phyloP scores from a whole-genome alignment of 371 early-diverging fungal genomes.

The Dinochytrium kinnereticum region DNA sequence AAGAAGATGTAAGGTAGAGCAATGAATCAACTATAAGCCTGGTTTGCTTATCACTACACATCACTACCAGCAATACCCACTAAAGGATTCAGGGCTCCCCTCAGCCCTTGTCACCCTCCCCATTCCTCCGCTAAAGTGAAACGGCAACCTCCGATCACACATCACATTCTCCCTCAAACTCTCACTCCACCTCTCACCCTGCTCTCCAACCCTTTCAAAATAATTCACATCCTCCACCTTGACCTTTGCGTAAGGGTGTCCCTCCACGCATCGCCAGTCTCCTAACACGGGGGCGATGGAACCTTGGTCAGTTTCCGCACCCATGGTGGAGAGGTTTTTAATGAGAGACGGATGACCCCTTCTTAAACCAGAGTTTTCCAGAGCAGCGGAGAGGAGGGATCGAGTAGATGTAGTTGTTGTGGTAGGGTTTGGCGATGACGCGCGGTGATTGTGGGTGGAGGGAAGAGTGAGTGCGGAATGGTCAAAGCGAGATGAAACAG shows the following conservation, averaged over 20 bases:
- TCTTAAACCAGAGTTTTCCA: background rate
- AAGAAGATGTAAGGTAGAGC: too few relatives aligned
- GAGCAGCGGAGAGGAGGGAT: background rate
- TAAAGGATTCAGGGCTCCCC: constrained; percentile 1
- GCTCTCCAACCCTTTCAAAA: background rate
- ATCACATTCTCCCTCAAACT: constrained; percentile 4
- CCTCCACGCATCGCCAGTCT: background rate
- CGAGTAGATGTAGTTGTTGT: background rate
- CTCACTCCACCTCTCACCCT: background rate
- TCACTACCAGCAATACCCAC: background rate
- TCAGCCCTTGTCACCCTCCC: constrained; percentile 11
- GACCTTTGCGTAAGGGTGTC: background rate
- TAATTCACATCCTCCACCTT: background rate
- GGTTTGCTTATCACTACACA: too few relatives aligned
- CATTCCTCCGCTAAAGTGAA: background rate
- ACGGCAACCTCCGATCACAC: background rate
- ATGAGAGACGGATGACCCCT: background rate
- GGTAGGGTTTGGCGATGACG: background rate
- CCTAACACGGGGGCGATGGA: background rate
- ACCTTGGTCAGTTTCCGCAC: background rate
- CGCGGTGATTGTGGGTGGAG: background rate
- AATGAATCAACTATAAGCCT: too few relatives aligned
- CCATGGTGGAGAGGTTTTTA: background rate
- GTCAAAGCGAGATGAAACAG: background rate
- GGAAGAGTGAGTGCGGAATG: background rate